A percentile compares a stretch with the other conserved stretches of the same genome.
Conservation (phyloP, 352 stramenopile species). For the Phytophthora colocasiae region DNA sequence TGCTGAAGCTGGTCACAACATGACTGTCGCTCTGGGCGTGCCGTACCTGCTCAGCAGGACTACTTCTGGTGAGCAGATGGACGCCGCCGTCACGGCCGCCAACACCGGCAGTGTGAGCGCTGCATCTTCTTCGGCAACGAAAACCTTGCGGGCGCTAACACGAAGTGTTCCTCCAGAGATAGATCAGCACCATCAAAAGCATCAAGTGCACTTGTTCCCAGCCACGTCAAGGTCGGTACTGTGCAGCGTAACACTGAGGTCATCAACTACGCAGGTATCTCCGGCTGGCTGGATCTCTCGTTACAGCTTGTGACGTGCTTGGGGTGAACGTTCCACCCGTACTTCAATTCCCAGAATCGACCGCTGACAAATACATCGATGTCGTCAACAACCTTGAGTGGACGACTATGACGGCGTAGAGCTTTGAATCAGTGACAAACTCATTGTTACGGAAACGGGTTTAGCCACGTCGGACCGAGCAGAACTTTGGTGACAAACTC, state of each 20-base stretch:
- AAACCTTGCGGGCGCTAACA: slow-evolving; percentile 43
- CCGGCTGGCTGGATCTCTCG: slow-evolving; percentile 40
- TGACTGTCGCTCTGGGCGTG: slow-evolving; percentile 54
- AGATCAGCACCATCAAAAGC: slow-evolving; percentile 41
- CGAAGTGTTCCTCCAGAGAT: slow-evolving; percentile 43
- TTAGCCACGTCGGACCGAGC: too few relatives aligned
- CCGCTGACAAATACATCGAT: slow-evolving; percentile 39
- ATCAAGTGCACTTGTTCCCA: slow-evolving; percentile 53
- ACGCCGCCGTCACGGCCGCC: slow-evolving; percentile 46
- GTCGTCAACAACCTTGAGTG: slow-evolving; percentile 51
- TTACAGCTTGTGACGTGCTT: slow-evolving; percentile 48
- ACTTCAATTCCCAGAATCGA: slow-evolving; percentile 46
- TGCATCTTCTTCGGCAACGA: slow-evolving; percentile 79
- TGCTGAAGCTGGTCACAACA: slow-evolving; percentile 38
- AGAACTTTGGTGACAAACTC: too few relatives aligned
- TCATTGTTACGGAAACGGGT: slow-evolving; percentile 61
- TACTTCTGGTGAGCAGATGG: slow-evolving; percentile 42
- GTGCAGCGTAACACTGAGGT: slow-evolving; percentile 73
- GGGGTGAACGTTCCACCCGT: slow-evolving; percentile 68
- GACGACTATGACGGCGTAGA: slow-evolving; percentile 28
- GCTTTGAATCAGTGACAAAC: slow-evolving; percentile 53
- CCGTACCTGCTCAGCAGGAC: slow-evolving; percentile 53
- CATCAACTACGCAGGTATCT: slow-evolving; percentile 35
- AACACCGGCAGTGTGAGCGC: slow-evolving; percentile 43
- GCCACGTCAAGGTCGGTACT: slow-evolving; percentile 65